These are phyloP conservation scores for Flaveria floridana DNA, from an alignment of 140 eudicot genomes.

Conservation along the genomic window DNA sequence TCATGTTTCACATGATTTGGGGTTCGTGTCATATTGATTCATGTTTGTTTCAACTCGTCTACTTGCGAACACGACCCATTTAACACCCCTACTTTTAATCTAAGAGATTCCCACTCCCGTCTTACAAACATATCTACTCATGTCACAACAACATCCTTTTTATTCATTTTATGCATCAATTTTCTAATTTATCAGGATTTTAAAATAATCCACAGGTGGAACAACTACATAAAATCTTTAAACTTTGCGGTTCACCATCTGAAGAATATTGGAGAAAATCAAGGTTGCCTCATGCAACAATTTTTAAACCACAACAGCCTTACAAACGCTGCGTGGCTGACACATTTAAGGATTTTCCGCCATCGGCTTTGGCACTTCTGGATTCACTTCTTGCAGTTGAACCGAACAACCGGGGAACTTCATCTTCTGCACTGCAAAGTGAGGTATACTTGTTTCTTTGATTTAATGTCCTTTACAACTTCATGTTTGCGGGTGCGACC, in stretches of 20 bases:
- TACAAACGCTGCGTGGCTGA: constrained; percentile 66
- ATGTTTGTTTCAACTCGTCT: not conserved
- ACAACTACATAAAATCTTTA: constrained; percentile 80
- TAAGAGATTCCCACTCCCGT: not conserved
- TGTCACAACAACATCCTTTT: not conserved
- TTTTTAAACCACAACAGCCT: constrained; percentile 75
- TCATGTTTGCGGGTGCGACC: not conserved
- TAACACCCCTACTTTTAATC: not conserved
- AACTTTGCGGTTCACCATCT: constrained; percentile 81
- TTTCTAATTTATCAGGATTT: not conserved
- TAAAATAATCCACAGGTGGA: constrained; percentile 57
- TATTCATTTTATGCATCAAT: not conserved
- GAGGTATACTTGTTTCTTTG: constrained; percentile 44
- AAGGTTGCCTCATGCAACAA: constrained; percentile 72
- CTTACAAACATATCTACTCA: not conserved
- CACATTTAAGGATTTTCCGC: constrained; percentile 68
- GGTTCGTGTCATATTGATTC: not conserved
- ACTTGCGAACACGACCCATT: not conserved
- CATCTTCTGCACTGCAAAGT: constrained; percentile 71
- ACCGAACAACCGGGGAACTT: constrained; percentile 59
- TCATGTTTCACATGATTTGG: not conserved
- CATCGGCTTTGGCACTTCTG: constrained; percentile 59
- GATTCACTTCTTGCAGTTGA: constrained; percentile 79
- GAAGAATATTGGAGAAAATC: constrained; percentile 84
- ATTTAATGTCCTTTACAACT: not conserved